A percentile compares a stretch with the other conserved stretches of the same genome.
Conservation (phyloP, 129 eudicot species). For the Glebionis coronaria region DNA sequence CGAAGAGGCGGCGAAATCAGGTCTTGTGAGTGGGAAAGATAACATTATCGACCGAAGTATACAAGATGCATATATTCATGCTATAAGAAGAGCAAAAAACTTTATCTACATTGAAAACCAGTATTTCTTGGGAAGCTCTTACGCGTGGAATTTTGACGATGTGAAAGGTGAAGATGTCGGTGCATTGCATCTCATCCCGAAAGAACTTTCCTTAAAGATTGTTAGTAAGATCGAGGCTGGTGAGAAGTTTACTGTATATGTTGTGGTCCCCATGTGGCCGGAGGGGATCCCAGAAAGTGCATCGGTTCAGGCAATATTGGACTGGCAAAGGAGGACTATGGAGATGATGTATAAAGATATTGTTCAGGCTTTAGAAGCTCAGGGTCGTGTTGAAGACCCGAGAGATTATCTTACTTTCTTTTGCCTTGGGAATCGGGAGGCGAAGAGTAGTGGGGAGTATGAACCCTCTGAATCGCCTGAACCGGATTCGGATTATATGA, state of each 20-base stretch:
- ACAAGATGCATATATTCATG: conserved; percentile 83
- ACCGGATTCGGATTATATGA: conserved; percentile 48
- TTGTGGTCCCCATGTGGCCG: conserved; percentile 93
- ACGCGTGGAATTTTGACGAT: conserved; percentile 55
- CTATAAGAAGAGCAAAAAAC: conserved; percentile 70
- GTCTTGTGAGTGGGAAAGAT: conserved; percentile 82
- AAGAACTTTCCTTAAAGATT: conserved; percentile 73
- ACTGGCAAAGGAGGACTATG: conserved; percentile 86
- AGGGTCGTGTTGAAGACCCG: conserved; percentile 64
- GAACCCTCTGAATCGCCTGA: conserved; percentile 70
- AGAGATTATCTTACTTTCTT: conserved; percentile 74
- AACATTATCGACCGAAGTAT: conserved; percentile 77
- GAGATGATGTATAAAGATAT: conserved; percentile 88
- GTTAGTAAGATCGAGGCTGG: conserved; percentile 74
- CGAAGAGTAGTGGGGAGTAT: conserved; percentile 67
- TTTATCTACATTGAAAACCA: conserved; percentile 81
- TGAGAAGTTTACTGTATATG: conserved; percentile 71
- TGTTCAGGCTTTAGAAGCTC: conserved; percentile 49
- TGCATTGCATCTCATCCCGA: conserved; percentile 73
- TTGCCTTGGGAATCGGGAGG: conserved; percentile 85
- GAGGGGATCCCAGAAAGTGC: conserved; percentile 87
- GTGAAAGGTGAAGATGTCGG: conserved; percentile 67
- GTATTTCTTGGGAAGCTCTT: conserved; percentile 73
- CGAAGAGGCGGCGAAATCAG: conserved; percentile 70
- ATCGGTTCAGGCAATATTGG: conserved; percentile 80